A percentile compares a stretch with the other conserved stretches of the same genome.
These are phyloP conservation scores for Ailanthus altissimus DNA, from an alignment of 345 rosid genomes.

Conservation along the genomic window DNA sequence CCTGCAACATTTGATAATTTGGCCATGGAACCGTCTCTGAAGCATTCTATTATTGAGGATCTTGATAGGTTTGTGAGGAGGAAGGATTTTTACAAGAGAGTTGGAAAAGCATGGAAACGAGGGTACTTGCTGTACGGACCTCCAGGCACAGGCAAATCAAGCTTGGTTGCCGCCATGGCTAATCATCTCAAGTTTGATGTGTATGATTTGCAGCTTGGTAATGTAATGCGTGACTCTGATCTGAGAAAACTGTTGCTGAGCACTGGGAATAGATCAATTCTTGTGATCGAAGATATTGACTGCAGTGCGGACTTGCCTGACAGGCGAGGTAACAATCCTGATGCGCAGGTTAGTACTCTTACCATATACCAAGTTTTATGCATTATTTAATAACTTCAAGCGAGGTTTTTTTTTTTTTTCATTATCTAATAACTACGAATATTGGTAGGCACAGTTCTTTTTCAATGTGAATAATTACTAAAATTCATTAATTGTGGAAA, in stretches of 20 bases:
- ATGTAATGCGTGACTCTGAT: slow-evolving; percentile 49
- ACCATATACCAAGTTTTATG: background rate
- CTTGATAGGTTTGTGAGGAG: slow-evolving; percentile 53
- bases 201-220: slow-evolving; percentile 58
- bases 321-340: slow-evolving; percentile 32
- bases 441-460: too few relatives aligned
- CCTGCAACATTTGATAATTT: slow-evolving; percentile 70
- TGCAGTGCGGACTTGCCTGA: slow-evolving; percentile 51
- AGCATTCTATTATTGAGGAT: slow-evolving; percentile 45
- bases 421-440: background rate
- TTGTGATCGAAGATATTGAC: slow-evolving; percentile 73
- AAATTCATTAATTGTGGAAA: too few relatives aligned
- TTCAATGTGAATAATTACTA: too few relatives aligned
- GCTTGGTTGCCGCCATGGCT: slow-evolving; percentile 77
- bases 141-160: slow-evolving; percentile 75
- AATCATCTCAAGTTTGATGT: slow-evolving; percentile 63
- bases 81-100: slow-evolving; percentile 60
- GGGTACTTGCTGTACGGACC: slow-evolving; percentile 82
- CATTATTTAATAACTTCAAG: background rate
- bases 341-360: slow-evolving; percentile 34
- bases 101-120: slow-evolving; percentile 70
- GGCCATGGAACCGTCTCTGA: slow-evolving; percentile 57
- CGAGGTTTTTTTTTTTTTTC: too few relatives aligned
- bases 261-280: slow-evolving; percentile 54
- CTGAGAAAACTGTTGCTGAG: slow-evolving; percentile 48